Evolutionary conservation across 805 yeast genomes (phyloP), one percentile per base, ranked within the genome.

Genomic region (Saccharomyces kudriavzevii): DNA sequence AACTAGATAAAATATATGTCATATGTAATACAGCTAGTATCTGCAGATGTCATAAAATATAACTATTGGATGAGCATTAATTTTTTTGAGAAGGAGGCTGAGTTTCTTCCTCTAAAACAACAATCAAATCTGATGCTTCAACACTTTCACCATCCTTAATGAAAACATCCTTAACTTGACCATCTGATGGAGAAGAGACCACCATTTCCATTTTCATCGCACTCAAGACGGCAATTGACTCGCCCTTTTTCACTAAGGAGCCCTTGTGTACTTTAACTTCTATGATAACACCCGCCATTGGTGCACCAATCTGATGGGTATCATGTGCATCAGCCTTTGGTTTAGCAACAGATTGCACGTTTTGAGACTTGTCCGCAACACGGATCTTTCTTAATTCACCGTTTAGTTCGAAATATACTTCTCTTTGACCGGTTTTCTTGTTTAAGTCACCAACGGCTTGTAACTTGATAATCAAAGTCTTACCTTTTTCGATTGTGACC

Each of bases 181-280:
- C 99, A 55, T 85, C 79, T 55, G 83, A 86, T 52, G 96, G 96
- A 24, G 99, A 92, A 70, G 89, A 82, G 64, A 92, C 91, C 51
- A 94, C 96, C 97, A 94, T 94, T 77, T 94, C 99, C 99, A 92
- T 92, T 82, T 92, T 92, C 99, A 92, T 92, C 59, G 99, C 99
- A 69, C 92, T 83, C 69, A 92, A 79, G 26, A 92, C 96, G 57
- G 96, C 95, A 59, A 92, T 72, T 31, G 97, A 91, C 69, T 92
- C 96, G 60, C 99, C 99, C 82, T 92, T 92, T 81, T 89, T 89
- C 60, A 94, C 96, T 60, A 85, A 86, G 51, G 84, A 79, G 56
- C 95, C 96, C 61, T 82, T 81, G 77, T 89, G 88, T 58, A 90
- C 89, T 68, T 96, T 88, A 52, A 91, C 87, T 74, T 94, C 99